A percentile compares a stretch with the other conserved stretches of the same genome.
Evolutionary conservation across 192 early-diverging fungal genomes (phyloP).

Genomic region (Gryganskiella cystojenkinii): DNA sequence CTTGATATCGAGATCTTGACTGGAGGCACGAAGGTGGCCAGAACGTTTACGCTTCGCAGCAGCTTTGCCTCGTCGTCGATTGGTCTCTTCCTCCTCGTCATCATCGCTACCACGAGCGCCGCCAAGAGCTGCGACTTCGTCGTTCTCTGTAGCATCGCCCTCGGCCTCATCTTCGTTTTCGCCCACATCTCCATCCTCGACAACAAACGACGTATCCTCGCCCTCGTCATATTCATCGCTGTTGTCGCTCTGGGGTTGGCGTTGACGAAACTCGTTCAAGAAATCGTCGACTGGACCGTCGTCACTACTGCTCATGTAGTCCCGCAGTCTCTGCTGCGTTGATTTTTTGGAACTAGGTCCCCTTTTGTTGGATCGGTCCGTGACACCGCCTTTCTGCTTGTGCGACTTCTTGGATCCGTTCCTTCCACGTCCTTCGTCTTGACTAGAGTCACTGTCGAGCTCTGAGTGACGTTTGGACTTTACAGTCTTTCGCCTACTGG

Average conservation of each 20-base stretch:
- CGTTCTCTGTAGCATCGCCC: constrained; percentile 13
- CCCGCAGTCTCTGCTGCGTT: constrained; percentile 54
- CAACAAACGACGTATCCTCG: constrained; percentile 36
- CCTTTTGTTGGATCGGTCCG: constrained; percentile 12
- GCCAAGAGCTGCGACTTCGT: constrained; percentile 21
- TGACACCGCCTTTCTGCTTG: constrained; percentile 18
- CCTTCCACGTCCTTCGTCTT: constrained; percentile 36
- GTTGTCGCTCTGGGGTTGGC: constrained; percentile 45
- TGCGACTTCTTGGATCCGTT: constrained; percentile 9
- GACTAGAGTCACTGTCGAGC: constrained; percentile 35
- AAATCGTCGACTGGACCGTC: constrained; percentile 58
- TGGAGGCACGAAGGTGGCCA: neutral
- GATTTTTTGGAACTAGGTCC: constrained; percentile 7
- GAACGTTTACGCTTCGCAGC: neutral
- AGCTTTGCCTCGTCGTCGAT: constrained; percentile 4
- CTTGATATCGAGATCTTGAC: no score
- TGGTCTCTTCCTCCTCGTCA: constrained; percentile 17
- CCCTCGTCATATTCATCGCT: constrained; percentile 31
- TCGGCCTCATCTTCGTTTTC: constrained; percentile 36
- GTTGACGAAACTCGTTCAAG: constrained; percentile 56
- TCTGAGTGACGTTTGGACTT: constrained; percentile 3
- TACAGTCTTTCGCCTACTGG: constrained; percentile 3
- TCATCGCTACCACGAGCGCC: constrained; percentile 11
- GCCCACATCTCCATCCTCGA: constrained; percentile 43
- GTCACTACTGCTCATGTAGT: constrained; percentile 61